A percentile compares a stretch with the other conserved stretches of the same genome.
Evolutionary conservation across 768 basidiomycete genomes (phyloP).

Genomic region (Pleurotus eryngii): DNA sequence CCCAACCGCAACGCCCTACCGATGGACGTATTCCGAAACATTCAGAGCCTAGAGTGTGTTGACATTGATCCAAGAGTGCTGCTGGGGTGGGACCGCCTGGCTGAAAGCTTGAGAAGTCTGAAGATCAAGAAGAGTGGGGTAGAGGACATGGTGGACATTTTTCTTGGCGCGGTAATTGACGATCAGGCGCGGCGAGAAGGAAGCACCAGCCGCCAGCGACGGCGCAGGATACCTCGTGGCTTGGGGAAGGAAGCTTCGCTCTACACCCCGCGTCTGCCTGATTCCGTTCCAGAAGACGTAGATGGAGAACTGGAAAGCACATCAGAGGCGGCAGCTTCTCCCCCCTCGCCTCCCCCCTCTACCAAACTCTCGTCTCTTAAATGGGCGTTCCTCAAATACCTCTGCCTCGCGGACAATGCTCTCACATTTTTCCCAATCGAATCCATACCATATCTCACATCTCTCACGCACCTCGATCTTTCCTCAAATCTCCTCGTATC

Average conservation of each 20-base stretch:
- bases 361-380: constrained; percentile 51
- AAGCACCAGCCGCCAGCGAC: constrained; percentile 42
- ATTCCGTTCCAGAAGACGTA: constrained; percentile 53
- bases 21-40: constrained; percentile 80
- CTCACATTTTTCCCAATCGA: constrained; percentile 77
- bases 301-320: constrained; percentile 17
- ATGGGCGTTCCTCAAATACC: constrained; percentile 74
- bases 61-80: constrained; percentile 82
- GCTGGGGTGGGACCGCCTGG: constrained; percentile 79
- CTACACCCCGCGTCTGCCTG: constrained; percentile 48
- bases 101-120: constrained; percentile 67
- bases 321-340: constrained; percentile 2
- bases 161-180: constrained; percentile 76
- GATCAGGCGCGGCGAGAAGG: constrained; percentile 67
- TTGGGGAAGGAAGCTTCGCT: constrained; percentile 42
- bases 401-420: constrained; percentile 77
- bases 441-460: constrained; percentile 61
- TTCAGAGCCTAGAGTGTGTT: constrained; percentile 69
- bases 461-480: constrained; percentile 81
- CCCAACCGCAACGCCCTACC: constrained; percentile 76
- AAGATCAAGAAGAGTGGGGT: constrained; percentile 78
- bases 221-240: constrained; percentile 39
- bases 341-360: constrained; percentile 27
- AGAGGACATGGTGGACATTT: constrained; percentile 75
- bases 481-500: constrained; percentile 90